Base-by-base conservation (phyloP, 2,329 filamentous ascomycete genomes). In the Sporothrix protearum region DNA sequence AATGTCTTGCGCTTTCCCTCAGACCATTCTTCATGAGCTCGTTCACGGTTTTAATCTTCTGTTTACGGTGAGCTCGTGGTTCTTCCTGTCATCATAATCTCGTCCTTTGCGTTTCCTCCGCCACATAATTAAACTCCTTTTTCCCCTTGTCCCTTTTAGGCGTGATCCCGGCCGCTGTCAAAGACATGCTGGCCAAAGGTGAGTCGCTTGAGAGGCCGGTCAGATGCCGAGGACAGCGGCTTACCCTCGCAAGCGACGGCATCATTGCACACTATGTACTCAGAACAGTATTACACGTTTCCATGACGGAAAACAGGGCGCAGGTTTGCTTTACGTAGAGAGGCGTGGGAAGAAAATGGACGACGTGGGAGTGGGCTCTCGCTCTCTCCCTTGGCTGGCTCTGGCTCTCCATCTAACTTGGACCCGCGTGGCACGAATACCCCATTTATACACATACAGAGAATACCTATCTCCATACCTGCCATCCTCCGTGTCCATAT, bases 111-210 rank as follows among this genome's bases (percentile, higher is more conserved):
- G 12, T 45, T 45, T 16, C 8, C 8, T 36, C 33, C 53, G 28
- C 53, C 53, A 57, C 53, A 57, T 57, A 57, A 33, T 57, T 28
- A 57, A 57, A 57, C 53, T 57, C 28, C 53, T 36, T 59, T 16
- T 39, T 12, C 19, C 14, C 25, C 25, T 6, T 30, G 3, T 55
- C 2, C 4, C 42, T 47, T 2, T 55, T 30, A 25, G 25, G 51
- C 25, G 10, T 30, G 10, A 28, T 25, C 51, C 51, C 51, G 25
- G 51, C 51, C 51, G 42, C 42, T 55, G 25, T 59, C 30, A 57
- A 25, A 57, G 53, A 57, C 55, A 61, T 61, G 7, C 55, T 61
- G 33, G 55, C n/a, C 28, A n/a, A 57, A 4, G 28, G 19, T 61
- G 55, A 22, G 30, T 61, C 55, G 33, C 33, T 39, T 6, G 55